Conservation (phyloP, 805 yeast species). For the Schizosaccharomyces cryophilus region DNA sequence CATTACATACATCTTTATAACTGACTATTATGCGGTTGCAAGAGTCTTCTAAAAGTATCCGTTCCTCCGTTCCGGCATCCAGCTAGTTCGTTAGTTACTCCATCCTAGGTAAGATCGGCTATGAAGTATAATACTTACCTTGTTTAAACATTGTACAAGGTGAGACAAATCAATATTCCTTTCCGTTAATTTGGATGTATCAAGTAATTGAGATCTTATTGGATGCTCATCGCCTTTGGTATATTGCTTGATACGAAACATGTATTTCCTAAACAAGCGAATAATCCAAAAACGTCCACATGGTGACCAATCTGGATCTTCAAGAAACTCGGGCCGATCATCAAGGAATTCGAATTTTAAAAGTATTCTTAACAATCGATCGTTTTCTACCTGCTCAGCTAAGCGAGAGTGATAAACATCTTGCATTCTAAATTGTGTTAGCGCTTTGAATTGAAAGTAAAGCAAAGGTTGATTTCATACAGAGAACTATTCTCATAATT, state of each 20-base stretch:
- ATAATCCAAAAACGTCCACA: slow-evolving; percentile 48
- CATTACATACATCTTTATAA: background rate
- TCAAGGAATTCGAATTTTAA: slow-evolving; percentile 57
- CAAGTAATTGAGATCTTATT: background rate
- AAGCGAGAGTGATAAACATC: background rate
- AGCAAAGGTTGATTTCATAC: no score
- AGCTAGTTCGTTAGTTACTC: slow-evolving; percentile 7
- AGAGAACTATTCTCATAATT: no score
- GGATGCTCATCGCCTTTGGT: slow-evolving; percentile 12
- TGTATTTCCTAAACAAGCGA: slow-evolving; percentile 51
- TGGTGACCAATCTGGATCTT: slow-evolving; percentile 39
- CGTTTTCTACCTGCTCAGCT: background rate
- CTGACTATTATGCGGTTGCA: background rate
- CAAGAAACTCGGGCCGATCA: slow-evolving; percentile 46
- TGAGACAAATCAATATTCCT: slow-evolving; percentile 45
- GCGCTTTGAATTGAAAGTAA: no score
- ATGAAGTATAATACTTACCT: slow-evolving; percentile 11
- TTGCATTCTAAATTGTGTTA: background rate
- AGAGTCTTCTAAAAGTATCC: background rate
- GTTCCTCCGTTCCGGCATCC: slow-evolving; percentile 2
- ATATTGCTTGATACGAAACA: slow-evolving; percentile 67
- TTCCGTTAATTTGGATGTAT: background rate
- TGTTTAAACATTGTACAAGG: slow-evolving; percentile 56
- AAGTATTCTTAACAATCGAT: slow-evolving; percentile 25
- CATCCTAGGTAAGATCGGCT: background rate